A percentile compares a stretch with the other conserved stretches of the same genome.
phyloP scores from a whole-genome alignment of 2,329 filamentous ascomycete species.

The Penicillium concentricum region DNA sequence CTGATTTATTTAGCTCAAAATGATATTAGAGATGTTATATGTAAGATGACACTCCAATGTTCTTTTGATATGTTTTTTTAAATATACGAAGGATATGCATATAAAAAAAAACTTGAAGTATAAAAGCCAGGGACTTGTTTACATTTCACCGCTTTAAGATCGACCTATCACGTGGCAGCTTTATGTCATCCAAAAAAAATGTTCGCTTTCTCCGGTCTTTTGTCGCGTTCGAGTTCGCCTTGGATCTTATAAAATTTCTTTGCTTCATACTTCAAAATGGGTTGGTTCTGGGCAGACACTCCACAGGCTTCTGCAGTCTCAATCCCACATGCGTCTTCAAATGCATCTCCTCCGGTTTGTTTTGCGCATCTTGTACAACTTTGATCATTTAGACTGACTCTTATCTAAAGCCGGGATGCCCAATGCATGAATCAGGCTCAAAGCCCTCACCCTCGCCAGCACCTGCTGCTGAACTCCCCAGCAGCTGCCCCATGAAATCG shows the following conservation, averaged over 20 bases:
- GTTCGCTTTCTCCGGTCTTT: constrained; percentile 18
- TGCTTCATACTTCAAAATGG: constrained; percentile 49
- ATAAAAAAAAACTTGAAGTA: background rate
- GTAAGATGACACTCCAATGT: too few relatives aligned
- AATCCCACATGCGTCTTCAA: constrained; percentile 48
- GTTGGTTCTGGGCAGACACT: constrained; percentile 69
- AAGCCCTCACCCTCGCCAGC: constrained; percentile 30
- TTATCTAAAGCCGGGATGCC: constrained; percentile 60
- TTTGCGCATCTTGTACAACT: background rate
- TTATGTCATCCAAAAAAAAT: constrained; percentile 15
- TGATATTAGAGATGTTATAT: too few relatives aligned
- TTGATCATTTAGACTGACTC: constrained; percentile 18
- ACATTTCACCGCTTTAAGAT: background rate
- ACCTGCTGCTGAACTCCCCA: constrained; percentile 29
- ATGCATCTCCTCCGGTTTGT: constrained; percentile 57
- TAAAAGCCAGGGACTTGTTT: background rate
- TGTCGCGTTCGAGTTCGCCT: constrained; percentile 17
- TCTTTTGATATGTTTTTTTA: too few relatives aligned
- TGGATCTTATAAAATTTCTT: background rate
- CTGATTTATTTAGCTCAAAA: too few relatives aligned
- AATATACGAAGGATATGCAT: background rate
- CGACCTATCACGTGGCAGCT: constrained; percentile 1
- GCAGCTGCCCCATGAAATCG: constrained; percentile 49
- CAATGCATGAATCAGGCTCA: constrained; percentile 60
- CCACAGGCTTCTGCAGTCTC: constrained; percentile 44